Evolutionary conservation across 495 filamentous ascomycete species (phyloP).

Genomic region (Penicillium cosmopolitanum): DNA sequence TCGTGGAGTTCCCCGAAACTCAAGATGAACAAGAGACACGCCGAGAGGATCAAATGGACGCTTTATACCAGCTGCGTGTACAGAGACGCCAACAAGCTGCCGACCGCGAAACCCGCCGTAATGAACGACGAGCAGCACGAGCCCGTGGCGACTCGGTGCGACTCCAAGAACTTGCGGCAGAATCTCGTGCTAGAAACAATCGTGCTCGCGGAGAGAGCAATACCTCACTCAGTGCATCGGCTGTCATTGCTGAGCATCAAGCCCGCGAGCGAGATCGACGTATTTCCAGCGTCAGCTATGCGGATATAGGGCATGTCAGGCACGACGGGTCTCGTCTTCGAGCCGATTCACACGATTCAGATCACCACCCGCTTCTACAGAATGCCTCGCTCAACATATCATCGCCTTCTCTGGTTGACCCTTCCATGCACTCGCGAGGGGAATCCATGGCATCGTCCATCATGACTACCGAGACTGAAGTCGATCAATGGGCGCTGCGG

Average conservation of each 20-base stretch:
- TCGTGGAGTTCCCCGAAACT: constrained; percentile 82
- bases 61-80: constrained; percentile 85
- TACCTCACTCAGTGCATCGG: constrained; percentile 30
- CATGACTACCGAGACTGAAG: constrained; percentile 35
- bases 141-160: constrained; percentile 66
- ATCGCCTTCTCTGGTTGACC: constrained; percentile 28
- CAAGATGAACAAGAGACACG: constrained; percentile 73
- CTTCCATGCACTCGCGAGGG: constrained; percentile 34
- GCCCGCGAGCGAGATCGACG: constrained; percentile 70
- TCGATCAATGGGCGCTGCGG: constrained; percentile 30
- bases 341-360: constrained; percentile 77
- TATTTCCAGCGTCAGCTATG: constrained; percentile 84
- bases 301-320: constrained; percentile 79
- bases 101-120: constrained; percentile 75
- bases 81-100: constrained; percentile 74
- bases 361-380: constrained; percentile 72
- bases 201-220: constrained; percentile 35
- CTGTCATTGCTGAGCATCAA: constrained; percentile 65
- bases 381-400: constrained; percentile 58
- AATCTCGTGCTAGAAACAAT: constrained; percentile 33
- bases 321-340: constrained; percentile 88
- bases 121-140: constrained; percentile 68
- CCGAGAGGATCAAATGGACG: constrained; percentile 91
- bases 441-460: constrained; percentile 42
- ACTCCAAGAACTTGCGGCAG: constrained; percentile 60